Evolutionary conservation across 2,329 filamentous ascomycete species (phyloP), one percentile per base, ranked within the genome.

Genomic region (Bretziella fagacearum): DNA sequence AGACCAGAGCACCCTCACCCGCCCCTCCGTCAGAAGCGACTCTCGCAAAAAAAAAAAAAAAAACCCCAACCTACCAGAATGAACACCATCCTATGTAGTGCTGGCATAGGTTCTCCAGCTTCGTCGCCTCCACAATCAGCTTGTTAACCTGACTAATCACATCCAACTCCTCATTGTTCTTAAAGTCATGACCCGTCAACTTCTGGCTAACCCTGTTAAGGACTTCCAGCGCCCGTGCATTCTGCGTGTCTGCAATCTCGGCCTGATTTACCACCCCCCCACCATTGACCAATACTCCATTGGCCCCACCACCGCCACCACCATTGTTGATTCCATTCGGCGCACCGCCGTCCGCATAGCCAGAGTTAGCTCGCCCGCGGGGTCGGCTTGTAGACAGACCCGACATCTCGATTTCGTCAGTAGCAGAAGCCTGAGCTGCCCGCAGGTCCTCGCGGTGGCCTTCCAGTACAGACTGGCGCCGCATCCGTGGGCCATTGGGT

Each of bases 31-130:
- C 13, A n/a, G 26, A 33, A 20, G n/a, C 25, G 13, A 32, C n/a
- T 33, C 23, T 26, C 22, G 27, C 10, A 35, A 42, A 41, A 47
- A 20, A 17, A 37, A 40, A 47, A 27, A 10, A 36, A 41, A 15
- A 46, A 37, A 46, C 18, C 33, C 33, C 11, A 36, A 36, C 15
- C 20, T 43, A 96, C 89, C 89, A 96, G 71, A 95, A 96, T 64
- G 84, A 93, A 65, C 89, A 96, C 89, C 89, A 96, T 53, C 91
- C 91, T 56, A 96, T 94, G 62, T 95, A 98, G 67, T 96, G 91
- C 69, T 96, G 91, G 61, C 91, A 98, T 52, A 98, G 68, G 61
- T 96, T 96, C 71, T 96, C 91, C 56, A 96, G 69, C 59, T 91
- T 95, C 5, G 91, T 98, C 18, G 91, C 91, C 67, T 98, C 89